Evolutionary conservation across 192 early-diverging fungal species (phyloP), one percentile per base, ranked within the genome.

Genomic region (Podila epigama): DNA sequence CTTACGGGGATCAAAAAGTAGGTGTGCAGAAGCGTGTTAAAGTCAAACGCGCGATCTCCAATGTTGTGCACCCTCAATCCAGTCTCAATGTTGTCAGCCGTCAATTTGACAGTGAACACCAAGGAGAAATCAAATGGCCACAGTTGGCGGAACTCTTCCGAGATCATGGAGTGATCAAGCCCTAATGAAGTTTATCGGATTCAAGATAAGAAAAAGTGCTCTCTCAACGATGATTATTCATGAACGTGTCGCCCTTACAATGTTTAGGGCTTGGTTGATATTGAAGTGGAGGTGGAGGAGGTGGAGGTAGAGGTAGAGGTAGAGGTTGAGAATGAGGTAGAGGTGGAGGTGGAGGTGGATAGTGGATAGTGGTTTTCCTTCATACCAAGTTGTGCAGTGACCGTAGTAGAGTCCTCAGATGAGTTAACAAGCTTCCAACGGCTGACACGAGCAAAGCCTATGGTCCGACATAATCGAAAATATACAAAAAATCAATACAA

Each of bases 11-110:
- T 86, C 13, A 80, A 68, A 62, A 96, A 90, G 79, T 99, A 99
- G 16, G 96, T 96, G 79, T 99, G 96, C 67, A 98, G 82, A n/a
- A 99, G 87, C 31, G 90, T 79, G 20, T 95, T 95, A 70, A 99
- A 97, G 55, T 87, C 84, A 60, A 95, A 96, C 27, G 86, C 63
- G 41, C 75, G 67, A 28, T 65, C 68, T 37, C 91, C 95, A 33
- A 89, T 79, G 80, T 99, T 99, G 64, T 91, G 89, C 22, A 91
- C 88, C 58, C 63, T 75, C 44, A 98, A 73, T 11, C 84, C 73
- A n/a, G 93, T 95, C 29, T 82, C 89, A 50, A 98, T 78, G 12
- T 89, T 90, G 53, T 84, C 82, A 1, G 84, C 88, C 1, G 87
- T 87, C 52, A 99, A 77, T 40, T 89, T 90, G 44, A 99, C 91